phyloP scores from a whole-genome alignment of 176 grass and related monocot species.

The Eleusine coracana region DNA sequence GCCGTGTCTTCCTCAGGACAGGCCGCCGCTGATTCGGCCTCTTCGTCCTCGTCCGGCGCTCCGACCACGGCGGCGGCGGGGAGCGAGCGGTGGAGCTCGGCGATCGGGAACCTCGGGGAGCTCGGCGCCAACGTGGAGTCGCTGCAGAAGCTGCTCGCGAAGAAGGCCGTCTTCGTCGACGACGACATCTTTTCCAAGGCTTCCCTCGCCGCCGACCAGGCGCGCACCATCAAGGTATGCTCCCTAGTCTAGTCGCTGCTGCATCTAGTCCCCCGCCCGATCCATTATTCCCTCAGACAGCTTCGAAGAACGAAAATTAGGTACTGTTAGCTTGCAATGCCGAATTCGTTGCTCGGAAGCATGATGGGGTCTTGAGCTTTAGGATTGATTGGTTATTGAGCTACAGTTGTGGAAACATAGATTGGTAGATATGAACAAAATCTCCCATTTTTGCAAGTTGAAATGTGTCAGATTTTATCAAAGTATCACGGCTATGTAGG shows the following conservation, averaged over 20 bases:
- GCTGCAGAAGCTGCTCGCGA: slow-evolving; percentile 75
- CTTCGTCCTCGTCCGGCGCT: background rate
- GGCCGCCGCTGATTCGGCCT: background rate
- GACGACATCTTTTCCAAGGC: slow-evolving; percentile 92
- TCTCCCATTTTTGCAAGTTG: background rate
- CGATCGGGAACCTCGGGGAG: slow-evolving; percentile 78
- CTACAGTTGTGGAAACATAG: background rate
- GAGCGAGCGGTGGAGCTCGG: slow-evolving; percentile 69
- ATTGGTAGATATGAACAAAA: background rate
- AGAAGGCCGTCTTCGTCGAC: slow-evolving; percentile 87
- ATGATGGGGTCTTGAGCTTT: background rate
- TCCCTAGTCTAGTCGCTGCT: background rate
- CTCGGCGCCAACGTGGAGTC: slow-evolving; percentile 70
- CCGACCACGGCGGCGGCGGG: slow-evolving; percentile 19
- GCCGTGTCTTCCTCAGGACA: background rate
- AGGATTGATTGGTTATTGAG: background rate
- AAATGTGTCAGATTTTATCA: background rate
- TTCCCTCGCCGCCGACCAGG: slow-evolving; percentile 79
- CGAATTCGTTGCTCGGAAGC: background rate
- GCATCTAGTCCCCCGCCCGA: background rate
- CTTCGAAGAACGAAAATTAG: background rate
- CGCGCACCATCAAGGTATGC: slow-evolving; percentile 81
- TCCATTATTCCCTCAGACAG: background rate
- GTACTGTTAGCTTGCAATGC: background rate
- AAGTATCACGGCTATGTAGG: background rate